Evolutionary conservation across 2,329 filamentous ascomycete species (phyloP).

Genomic region (Curvularia sp.): DNA sequence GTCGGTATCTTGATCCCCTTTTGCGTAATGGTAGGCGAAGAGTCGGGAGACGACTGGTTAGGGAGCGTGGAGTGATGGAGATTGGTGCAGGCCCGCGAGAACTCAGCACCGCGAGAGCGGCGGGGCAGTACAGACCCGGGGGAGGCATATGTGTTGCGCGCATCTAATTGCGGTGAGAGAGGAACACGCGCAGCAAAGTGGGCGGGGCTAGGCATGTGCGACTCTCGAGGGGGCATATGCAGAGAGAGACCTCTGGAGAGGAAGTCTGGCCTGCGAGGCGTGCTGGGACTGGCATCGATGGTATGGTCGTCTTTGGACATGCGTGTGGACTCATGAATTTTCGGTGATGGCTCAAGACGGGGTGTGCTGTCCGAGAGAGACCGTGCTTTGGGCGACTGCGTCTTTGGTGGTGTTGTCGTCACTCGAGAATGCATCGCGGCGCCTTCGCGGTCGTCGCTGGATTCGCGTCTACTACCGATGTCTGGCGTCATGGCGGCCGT

Average conservation of each 20-base stretch:
- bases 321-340: conserved; percentile 51
- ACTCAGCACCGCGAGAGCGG: conserved; percentile 88
- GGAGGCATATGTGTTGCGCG: conserved; percentile 79
- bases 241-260: conserved; percentile 70
- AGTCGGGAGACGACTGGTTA: conserved; percentile 85
- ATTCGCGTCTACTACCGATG: conserved; percentile 23
- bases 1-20: conserved; percentile 68
- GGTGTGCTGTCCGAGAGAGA: conserved; percentile 56
- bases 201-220: conserved; percentile 56
- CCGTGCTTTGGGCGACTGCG: conserved; percentile 51
- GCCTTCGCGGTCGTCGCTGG: conserved; percentile 31
- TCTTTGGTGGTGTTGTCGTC: conserved; percentile 46
- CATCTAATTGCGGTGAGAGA: conserved; percentile 84
- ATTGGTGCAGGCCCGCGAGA: conserved; percentile 90
- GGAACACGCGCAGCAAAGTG: conserved; percentile 67
- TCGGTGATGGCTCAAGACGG: conserved; percentile 56
- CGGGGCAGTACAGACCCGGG: conserved; percentile 88
- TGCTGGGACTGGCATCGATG: conserved; percentile 56
- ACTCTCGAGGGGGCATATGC: conserved; percentile 69
- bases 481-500: conserved; percentile 33
- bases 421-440: conserved; percentile 14
- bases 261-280: conserved; percentile 73
- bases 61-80: conserved; percentile 94
- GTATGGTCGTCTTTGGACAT: conserved; percentile 57
- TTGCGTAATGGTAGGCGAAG: conserved; percentile 82